Evolutionary conservation across 139 green algal species (phyloP).

Genomic region (Tetradesmus obliquus): DNA sequence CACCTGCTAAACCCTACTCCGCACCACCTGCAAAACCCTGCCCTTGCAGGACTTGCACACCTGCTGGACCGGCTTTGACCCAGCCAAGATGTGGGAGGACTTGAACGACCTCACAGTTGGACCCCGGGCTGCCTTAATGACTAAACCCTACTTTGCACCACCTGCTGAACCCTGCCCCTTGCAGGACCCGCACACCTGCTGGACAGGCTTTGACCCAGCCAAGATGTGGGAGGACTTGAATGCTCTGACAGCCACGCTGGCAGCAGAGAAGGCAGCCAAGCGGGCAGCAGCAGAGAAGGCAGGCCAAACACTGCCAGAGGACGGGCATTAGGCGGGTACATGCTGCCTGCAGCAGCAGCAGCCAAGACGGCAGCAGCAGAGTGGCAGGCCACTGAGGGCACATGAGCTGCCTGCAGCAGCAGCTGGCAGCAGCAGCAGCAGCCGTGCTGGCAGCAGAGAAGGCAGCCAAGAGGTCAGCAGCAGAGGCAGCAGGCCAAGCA

Average conservation of each 20-base stretch:
- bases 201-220: background rate
- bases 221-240: conserved; percentile 23
- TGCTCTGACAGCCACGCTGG: background rate
- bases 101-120: no score
- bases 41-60: no score
- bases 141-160: no score
- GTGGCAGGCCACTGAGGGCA: background rate
- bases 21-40: no score
- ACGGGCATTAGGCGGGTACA: background rate
- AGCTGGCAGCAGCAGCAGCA: background rate
- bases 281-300: background rate
- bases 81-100: no score
- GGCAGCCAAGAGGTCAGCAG: background rate
- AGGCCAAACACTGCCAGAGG: background rate
- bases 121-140: no score
- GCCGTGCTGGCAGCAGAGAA: background rate
- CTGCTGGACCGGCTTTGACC: no score
- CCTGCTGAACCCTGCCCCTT: no score
- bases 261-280: conserved; percentile 12
- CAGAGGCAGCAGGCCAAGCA: background rate
- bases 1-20: no score
- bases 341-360: background rate
- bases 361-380: background rate
- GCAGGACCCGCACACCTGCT: conserved; percentile 49
- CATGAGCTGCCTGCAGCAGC: background rate